Conservation (phyloP, 2,329 filamentous ascomycete genomes). For the Coniosporium tulheliwenetii region DNA sequence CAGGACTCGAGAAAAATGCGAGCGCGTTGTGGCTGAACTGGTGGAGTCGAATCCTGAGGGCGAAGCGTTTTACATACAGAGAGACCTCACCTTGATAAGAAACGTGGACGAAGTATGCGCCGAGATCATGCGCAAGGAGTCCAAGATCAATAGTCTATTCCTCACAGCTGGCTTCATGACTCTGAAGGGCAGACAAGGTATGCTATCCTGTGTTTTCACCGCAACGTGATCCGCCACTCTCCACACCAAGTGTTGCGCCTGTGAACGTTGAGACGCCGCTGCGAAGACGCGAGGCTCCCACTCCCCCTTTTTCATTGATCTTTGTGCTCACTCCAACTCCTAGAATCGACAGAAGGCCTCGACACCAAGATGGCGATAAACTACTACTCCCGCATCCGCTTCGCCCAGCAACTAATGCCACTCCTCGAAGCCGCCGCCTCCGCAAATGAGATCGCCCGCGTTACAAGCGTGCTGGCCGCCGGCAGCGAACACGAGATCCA, state of each 20-base stretch:
- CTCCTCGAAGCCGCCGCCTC: constrained; percentile 29
- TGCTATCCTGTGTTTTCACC: not conserved
- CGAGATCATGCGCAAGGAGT: constrained; percentile 34
- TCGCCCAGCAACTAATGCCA: constrained; percentile 41
- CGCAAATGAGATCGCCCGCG: constrained; percentile 28
- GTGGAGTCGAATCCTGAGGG: constrained; percentile 20
- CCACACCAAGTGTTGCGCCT: not conserved
- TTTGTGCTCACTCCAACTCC: too few species aligned
- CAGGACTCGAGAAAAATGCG: constrained; percentile 21
- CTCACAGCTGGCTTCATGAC: constrained; percentile 35
- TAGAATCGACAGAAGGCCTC: constrained; percentile 43
- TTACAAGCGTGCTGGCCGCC: constrained; percentile 38
- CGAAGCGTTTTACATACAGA: constrained; percentile 23
- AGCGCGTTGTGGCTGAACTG: constrained; percentile 20
- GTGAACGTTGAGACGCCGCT: not conserved
- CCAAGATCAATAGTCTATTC: constrained; percentile 38
- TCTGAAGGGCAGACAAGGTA: constrained; percentile 18
- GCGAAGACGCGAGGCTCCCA: not conserved
- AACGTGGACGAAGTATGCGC: constrained; percentile 27
- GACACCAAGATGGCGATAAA: constrained; percentile 34
- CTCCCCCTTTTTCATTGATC: too few species aligned
- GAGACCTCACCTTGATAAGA: constrained; percentile 22
- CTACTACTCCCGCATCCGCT: constrained; percentile 43
- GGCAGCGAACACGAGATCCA: constrained; percentile 37
- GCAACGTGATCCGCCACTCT: not conserved